A percentile compares a stretch with the other conserved stretches of the same genome.
Conservation (phyloP, 2,329 filamentous ascomycete species). For the Bipolaris bicolor region DNA sequence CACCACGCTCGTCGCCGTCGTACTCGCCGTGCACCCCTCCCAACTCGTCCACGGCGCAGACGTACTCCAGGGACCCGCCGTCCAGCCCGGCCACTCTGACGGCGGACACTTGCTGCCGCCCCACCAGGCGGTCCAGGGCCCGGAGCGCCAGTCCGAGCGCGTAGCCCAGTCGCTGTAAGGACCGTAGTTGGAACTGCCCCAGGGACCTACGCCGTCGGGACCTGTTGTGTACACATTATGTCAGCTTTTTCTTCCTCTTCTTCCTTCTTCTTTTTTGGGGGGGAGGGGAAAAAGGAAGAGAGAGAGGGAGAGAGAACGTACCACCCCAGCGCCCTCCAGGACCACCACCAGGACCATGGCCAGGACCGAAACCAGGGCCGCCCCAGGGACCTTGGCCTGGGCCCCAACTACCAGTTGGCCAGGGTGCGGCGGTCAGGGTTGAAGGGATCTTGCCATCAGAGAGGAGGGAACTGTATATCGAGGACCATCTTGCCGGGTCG, state of each 20-base stretch:
- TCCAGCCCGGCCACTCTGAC: constrained; percentile 48
- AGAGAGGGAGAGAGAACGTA: constrained; percentile 7
- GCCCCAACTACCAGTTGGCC: constrained; percentile 32
- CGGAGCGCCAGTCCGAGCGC: constrained; percentile 33
- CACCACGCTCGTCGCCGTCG: constrained; percentile 39
- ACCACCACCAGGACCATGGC: constrained; percentile 8
- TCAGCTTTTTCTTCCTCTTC: not conserved
- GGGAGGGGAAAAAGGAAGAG: no score
- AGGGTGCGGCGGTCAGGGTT: constrained; percentile 32
- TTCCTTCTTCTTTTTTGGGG: no score
- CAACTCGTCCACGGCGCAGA: constrained; percentile 47
- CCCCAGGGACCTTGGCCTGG: constrained; percentile 30
- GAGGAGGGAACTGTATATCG: constrained; percentile 35
- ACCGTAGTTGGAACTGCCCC: constrained; percentile 35
- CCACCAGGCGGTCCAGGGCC: constrained; percentile 48
- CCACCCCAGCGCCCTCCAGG: constrained; percentile 29
- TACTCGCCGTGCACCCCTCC: constrained; percentile 40
- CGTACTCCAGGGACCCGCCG: constrained; percentile 43
- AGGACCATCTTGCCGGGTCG: constrained; percentile 32
- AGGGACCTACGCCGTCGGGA: constrained; percentile 33
- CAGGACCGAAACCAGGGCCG: no score
- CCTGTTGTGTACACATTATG: constrained; percentile 10
- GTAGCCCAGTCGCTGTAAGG: constrained; percentile 41
- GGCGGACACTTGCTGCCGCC: constrained; percentile 39
- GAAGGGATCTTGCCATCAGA: constrained; percentile 34